Evolutionary conservation across 2,329 filamentous ascomycete species (phyloP), one percentile per base, ranked within the genome.

Genomic region (Nemania bipapillata): DNA sequence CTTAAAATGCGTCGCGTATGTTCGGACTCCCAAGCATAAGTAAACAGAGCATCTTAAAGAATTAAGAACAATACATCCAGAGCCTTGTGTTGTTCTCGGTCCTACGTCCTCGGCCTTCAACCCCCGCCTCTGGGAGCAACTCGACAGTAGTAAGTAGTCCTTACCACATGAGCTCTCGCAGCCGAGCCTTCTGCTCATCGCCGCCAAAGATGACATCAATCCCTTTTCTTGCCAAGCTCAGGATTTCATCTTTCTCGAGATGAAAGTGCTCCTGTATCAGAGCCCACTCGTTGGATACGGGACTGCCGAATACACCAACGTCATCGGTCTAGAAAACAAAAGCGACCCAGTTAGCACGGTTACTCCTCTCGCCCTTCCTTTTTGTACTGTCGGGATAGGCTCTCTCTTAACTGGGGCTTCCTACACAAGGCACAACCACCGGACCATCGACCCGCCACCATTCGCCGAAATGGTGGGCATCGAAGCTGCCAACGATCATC

Each of bases 301-400:
- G 84, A 75, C 91, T 94, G 57, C 90, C 90, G 74, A 96, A 96
- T 24, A 96, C 88, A 1, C 92, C 93, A 9, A 95, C 90, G 74
- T 96, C 92, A 76, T 96, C 93, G 1, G 92, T 96, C 91, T 94
- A 68, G 4, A 49, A 54, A n/a, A 37, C 7, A 20, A 17, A 22
- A 7, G 37, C 40, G 35, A 53, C 17, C 26, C 1, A 8, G 20
- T 70, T 22, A 69, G 69, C 17, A 28, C n/a, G 9, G 24, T 1
- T 20, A 20, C 15, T 26, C 17, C 20, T 20, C 45, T 1, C 22
- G 3, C 20, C 22, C 15, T 24, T 15, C 40, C 4, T 49, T 61
- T 20, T 17, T 53, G 47, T 45, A 4, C 4, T 54, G 6, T 5
- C 15, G 20, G 17, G 28, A 9, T 7, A n/a, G 53, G 20, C 3